Evolutionary conservation across 179 eudicot species (phyloP), one percentile per base, ranked within the genome.

Genomic region (Silene noctiflora): DNA sequence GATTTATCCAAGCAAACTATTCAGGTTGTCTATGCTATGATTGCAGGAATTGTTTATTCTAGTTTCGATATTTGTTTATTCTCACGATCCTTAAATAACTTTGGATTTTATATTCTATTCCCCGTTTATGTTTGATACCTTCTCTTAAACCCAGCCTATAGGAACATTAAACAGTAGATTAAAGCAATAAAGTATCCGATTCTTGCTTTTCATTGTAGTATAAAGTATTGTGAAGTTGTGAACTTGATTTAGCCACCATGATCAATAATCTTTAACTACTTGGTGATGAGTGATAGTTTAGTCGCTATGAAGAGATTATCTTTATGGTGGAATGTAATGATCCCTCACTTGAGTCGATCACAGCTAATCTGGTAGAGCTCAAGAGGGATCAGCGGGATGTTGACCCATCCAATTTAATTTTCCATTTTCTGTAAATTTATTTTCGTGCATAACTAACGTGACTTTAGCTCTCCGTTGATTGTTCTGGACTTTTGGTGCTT

Each of bases 31-130:
- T 33, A 33, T 33, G 16, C 55, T 16, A 20, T 62, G 56, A 21
- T 73, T 67, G 24, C 56, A 44, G 33, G 20, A 66, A 59, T 61
- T 76, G 31, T 61, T 68, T 77, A 53, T 71, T 42, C 29, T 69
- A 61, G 19, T 35, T 67, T 78, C 69, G 62, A 33, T 53, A 55
- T 27, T 70, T 55, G 73, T 77, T 77, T 74, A 69, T 68, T 77
- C 78, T 61, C 64, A n/a, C 62, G 14, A 56, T 59, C 59, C 75
- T 74, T 72, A 59, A 51, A 60, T 67, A 67, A 27, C 48, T 60
- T 73, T 74, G 77, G 42, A 56, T 39, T 29, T 22, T 75, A 29
- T 65, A 20, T 66, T 13, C 35, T 60, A 69, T 69, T 70, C 13
- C 13, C 78, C 8, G 24, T 12, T 42, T 21, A 11, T 22, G 2